Percentiles rank a stretch among this genome's conserved stretches.
Evolutionary conservation across 768 basidiomycete species (phyloP).

Genomic region (Tremella fuciformis): DNA sequence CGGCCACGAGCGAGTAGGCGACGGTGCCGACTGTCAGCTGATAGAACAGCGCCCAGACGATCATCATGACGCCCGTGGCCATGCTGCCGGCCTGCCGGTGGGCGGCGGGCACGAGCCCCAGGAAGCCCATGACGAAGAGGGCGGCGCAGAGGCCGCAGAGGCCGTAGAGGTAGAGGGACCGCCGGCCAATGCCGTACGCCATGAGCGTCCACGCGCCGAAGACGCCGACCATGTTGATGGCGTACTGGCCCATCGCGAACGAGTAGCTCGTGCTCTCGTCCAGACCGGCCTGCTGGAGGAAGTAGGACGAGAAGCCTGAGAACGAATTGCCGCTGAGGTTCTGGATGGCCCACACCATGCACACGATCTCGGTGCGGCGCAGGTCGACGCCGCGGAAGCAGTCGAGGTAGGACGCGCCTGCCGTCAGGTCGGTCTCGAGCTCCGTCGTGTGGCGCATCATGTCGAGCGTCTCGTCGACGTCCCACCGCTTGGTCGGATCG

Average conservation of each 20-base stretch:
- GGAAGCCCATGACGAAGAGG: conserved; percentile 43
- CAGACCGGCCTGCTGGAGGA: conserved; percentile 44
- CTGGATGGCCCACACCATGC: conserved; percentile 46
- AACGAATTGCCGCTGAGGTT: conserved; percentile 38
- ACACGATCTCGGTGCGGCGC: conserved; percentile 57
- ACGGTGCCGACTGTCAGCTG: conserved; percentile 30
- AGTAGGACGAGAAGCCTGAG: conserved; percentile 42
- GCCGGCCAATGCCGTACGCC: conserved; percentile 36
- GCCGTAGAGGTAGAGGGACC: conserved; percentile 43
- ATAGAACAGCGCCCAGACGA: conserved; percentile 48
- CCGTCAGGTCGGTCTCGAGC: conserved; percentile 48
- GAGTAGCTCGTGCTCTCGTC: conserved; percentile 24
- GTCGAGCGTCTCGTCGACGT: conserved; percentile 49
- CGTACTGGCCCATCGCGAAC: conserved; percentile 45
- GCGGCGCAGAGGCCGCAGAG: conserved; percentile 39
- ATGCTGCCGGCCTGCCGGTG: conserved; percentile 13
- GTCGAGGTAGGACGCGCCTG: conserved; percentile 52
- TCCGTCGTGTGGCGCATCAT: conserved; percentile 54
- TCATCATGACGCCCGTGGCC: conserved; percentile 45
- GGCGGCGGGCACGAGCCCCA: conserved; percentile 27
- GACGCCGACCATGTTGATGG: conserved; percentile 37
- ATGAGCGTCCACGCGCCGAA: conserved; percentile 41
- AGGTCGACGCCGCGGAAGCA: conserved; percentile 53
- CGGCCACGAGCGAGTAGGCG: conserved; percentile 16
- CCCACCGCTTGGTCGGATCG: conserved; percentile 21